phyloP scores from a whole-genome alignment of 2,329 filamentous ascomycete genomes.

The Aspergillus fructus region DNA sequence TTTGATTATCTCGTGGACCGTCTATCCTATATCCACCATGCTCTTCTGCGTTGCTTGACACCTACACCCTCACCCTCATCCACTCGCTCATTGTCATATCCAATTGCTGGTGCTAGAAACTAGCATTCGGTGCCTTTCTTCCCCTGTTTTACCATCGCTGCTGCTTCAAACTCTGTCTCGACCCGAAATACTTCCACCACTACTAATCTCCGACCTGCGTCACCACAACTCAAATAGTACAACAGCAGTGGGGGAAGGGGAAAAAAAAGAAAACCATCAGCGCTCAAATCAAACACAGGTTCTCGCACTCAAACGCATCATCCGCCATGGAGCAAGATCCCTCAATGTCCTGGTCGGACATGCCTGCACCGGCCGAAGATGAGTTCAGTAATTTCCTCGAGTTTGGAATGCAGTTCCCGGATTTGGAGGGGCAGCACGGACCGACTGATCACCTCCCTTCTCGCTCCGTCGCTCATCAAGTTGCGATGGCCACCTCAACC shows the following conservation, averaged over 20 bases:
- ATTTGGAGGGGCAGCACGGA: constrained; percentile 41
- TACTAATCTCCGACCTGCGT: constrained; percentile 1
- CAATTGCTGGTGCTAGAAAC: neutral
- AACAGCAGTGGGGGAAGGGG: neutral
- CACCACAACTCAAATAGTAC: neutral
- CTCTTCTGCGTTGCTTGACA: constrained; percentile 6
- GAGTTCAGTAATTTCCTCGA: constrained; percentile 52
- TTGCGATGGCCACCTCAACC: constrained; percentile 36
- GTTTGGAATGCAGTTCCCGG: constrained; percentile 48
- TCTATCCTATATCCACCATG: constrained; percentile 4
- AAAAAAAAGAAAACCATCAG: neutral
- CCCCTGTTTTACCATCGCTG: neutral
- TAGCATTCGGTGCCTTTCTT: neutral
- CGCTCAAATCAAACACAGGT: neutral
- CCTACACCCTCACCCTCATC: neutral
- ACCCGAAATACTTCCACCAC: neutral
- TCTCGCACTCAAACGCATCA: neutral
- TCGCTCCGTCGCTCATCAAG: constrained; percentile 30
- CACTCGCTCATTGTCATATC: neutral
- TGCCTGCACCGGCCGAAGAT: constrained; percentile 42
- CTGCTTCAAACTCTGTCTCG: neutral
- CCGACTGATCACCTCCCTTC: constrained; percentile 36
- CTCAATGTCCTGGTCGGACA: constrained; percentile 31
- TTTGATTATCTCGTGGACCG: neutral
- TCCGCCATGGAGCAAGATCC: constrained; percentile 40